A percentile compares a stretch with the other conserved stretches of the same genome.
Evolutionary conservation across 164 flowering plant species (phyloP).

Genomic region (Paratinospora sagittata): DNA sequence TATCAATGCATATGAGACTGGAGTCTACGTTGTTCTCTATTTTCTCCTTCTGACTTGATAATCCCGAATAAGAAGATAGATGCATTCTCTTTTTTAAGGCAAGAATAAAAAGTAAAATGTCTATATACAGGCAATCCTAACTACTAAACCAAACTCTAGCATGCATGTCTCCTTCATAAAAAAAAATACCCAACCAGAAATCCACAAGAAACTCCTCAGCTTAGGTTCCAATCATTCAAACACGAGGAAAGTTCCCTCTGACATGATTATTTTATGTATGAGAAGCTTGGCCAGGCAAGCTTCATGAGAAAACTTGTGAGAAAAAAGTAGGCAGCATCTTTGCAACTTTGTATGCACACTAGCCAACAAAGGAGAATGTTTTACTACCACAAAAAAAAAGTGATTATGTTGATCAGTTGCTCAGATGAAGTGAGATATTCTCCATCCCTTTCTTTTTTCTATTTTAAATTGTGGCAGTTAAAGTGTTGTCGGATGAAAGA

Average conservation of each 20-base stretch:
- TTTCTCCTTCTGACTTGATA: background rate
- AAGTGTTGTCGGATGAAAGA: conserved; percentile 11
- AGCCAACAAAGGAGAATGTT: conserved; percentile 24
- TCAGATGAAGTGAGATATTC: conserved; percentile 16
- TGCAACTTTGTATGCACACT: conserved; percentile 25
- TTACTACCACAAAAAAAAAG: background rate
- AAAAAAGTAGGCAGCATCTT: conserved; percentile 22
- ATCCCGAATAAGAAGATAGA: background rate
- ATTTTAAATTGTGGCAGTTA: background rate
- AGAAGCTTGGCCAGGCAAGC: conserved; percentile 24
- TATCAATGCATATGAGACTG: too few relatives aligned
- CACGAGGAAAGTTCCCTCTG: conserved; percentile 27
- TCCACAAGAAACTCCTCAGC: conserved; percentile 5
- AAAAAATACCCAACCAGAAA: background rate
- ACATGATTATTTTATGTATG: conserved; percentile 14
- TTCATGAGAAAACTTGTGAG: background rate
- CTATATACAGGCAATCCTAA: background rate
- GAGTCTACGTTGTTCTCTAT: too few relatives aligned
- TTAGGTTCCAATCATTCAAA: conserved; percentile 30
- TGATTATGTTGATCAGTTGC: conserved; percentile 7
- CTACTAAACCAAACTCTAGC: background rate
- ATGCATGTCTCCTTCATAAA: background rate
- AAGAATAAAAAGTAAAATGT: background rate
- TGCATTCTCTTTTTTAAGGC: background rate
- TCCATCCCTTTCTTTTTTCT: background rate